Conservation (phyloP, 1,284 basidiomycete genomes). For the Naganishia albida region DNA sequence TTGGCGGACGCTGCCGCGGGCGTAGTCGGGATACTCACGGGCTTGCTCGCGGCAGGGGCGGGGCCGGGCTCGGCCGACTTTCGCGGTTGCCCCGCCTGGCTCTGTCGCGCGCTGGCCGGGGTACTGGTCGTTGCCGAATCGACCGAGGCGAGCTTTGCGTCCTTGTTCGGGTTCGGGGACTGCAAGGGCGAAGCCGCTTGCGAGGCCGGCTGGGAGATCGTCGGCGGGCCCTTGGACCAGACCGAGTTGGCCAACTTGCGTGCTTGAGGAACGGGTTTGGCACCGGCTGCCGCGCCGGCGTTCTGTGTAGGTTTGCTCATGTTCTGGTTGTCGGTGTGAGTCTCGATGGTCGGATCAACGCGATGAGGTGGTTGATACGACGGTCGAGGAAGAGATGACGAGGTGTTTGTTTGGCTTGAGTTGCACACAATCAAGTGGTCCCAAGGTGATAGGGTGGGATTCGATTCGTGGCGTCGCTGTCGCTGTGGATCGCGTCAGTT, state of each 20-base stretch:
- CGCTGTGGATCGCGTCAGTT: conserved; percentile 7
- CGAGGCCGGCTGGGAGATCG: conserved; percentile 20
- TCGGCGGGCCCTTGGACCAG: conserved; percentile 30
- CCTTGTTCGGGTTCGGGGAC: conserved; percentile 19
- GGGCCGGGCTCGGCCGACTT: background rate
- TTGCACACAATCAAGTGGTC: conserved; percentile 27
- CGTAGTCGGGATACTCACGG: conserved; percentile 20
- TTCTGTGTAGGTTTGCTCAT: conserved; percentile 33
- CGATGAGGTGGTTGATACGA: conserved; percentile 17
- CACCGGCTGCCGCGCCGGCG: conserved; percentile 17
- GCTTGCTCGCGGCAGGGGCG: conserved; percentile 12
- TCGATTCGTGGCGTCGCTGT: no score
- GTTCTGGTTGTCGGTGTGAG: background rate
- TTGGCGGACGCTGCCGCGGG: conserved; percentile 1
- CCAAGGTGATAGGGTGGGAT: conserved; percentile 12
- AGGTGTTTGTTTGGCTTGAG: conserved; percentile 4
- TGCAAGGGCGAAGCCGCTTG: conserved; percentile 14
- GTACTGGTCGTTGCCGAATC: conserved; percentile 8
- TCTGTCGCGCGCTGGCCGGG: conserved; percentile 9
- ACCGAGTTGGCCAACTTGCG: conserved; percentile 21
- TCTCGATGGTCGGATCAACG: conserved; percentile 19
- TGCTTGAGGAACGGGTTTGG: conserved; percentile 11
- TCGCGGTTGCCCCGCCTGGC: conserved; percentile 20
- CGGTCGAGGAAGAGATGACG: conserved; percentile 8
- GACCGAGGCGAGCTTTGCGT: conserved; percentile 3